Percentiles rank a stretch among this genome's conserved stretches.
These are phyloP conservation scores for Chiua virens DNA, from an alignment of 768 basidiomycete genomes.

Conservation along the genomic window DNA sequence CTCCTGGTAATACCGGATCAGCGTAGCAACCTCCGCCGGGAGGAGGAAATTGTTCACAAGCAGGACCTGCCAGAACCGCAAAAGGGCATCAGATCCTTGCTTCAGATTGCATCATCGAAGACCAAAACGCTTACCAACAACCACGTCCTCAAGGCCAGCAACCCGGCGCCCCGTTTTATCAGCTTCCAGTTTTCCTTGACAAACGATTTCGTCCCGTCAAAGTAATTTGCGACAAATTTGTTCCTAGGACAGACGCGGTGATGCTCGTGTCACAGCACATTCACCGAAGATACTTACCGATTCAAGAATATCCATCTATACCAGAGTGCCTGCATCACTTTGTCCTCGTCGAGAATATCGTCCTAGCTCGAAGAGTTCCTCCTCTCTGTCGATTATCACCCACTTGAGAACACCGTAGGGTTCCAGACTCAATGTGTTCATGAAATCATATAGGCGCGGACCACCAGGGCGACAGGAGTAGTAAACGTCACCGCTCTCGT, in stretches of 20 bases:
- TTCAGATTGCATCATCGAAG: background rate
- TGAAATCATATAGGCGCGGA: constrained; percentile 61
- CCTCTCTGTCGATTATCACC: constrained; percentile 70
- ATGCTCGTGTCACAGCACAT: background rate
- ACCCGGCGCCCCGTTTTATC: constrained; percentile 70
- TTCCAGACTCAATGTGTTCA: constrained; percentile 58
- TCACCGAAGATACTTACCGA: constrained; percentile 38
- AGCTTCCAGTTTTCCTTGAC: constrained; percentile 61
- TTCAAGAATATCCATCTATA: constrained; percentile 69
- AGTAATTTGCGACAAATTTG: constrained; percentile 55
- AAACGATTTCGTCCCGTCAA: constrained; percentile 52
- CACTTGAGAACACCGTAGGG: constrained; percentile 66
- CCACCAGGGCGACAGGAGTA: constrained; percentile 71
- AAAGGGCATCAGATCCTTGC: background rate
- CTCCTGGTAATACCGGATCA: constrained; percentile 55
- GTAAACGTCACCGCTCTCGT: constrained; percentile 46
- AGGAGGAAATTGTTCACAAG: constrained; percentile 54
- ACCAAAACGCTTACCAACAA: constrained; percentile 46
- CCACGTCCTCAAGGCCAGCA: constrained; percentile 61
- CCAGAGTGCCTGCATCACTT: constrained; percentile 80
- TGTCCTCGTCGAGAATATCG: constrained; percentile 71
- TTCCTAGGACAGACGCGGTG: constrained; percentile 35
- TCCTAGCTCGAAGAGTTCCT: constrained; percentile 74
- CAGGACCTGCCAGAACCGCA: constrained; percentile 44
- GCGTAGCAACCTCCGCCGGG: constrained; percentile 46